Base-by-base conservation (phyloP, 2,329 filamentous ascomycete species). In the Penicillium sp. region DNA sequence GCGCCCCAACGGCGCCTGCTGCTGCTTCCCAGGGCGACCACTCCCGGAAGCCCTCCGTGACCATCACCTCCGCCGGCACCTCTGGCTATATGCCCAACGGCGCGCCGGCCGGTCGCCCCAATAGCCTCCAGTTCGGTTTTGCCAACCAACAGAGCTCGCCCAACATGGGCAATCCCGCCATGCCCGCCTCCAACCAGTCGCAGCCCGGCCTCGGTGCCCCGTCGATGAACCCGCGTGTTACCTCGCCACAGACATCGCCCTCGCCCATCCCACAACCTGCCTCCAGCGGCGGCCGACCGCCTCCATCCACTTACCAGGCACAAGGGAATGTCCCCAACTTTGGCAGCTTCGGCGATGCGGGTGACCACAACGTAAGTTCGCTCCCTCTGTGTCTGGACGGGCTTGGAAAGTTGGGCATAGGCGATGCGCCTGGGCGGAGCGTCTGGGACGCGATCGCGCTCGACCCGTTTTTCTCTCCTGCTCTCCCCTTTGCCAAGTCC, bases 251-350 rank as follows among this genome's bases (percentile, higher is more conserved):
- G 33, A 84, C 86, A 54, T 96, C 91, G 31, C 93, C 93, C 3
- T 91, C 87, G 28, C 93, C 93, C 4, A 97, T 97, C 56, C 91
- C 93, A 20, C 87, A 91, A 67, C 87, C 89, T 36, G 80, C 84
- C 39, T 83, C 84, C 21, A 93, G 89, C 59, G 88, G 89, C 55
- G 87, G 83, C 39, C 75, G 88, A 58, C 90, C 90, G 54, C 90
- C 90, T 55, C 88, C 89, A 30, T 84, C 87, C 21, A 79, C 79
- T 50, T 77, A 88, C 50, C 77, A 83, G 53, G 82, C 82, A 51
- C 81, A 84, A 53, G 79, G 79, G 39, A 83, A 81, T 59, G 82
- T 84, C 65, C 79, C 87, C 36, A 79, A 74, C 55, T 96, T 95
- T 73, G 90, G 90, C 51, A 90, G 86, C 69, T 83, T 91, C 54